Conservation (phyloP, 352 stramenopile species). For the Phytophthora crassamura region DNA sequence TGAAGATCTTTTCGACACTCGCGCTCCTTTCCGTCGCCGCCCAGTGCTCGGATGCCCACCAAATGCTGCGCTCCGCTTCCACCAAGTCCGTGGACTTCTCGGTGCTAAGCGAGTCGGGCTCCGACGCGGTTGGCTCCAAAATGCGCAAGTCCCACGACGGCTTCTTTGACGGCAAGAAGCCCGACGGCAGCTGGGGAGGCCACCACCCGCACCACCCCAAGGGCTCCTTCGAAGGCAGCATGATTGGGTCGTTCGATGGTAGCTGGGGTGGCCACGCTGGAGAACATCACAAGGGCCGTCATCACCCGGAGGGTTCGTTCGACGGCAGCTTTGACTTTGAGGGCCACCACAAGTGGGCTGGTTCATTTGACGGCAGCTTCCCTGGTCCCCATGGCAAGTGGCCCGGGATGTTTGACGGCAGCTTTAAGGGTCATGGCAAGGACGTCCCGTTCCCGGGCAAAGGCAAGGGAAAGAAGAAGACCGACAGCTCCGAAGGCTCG, state of each 20-base stretch:
- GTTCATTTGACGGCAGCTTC: constrained; percentile 18
- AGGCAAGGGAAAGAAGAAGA: constrained; percentile 17
- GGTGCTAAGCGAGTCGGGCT: constrained; percentile 1
- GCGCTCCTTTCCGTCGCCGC: constrained; percentile 26
- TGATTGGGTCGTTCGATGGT: too few relatives aligned
- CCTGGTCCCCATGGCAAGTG: constrained; percentile 5
- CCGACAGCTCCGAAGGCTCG: not conserved
- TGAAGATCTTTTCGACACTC: constrained; percentile 31
- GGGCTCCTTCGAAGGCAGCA: constrained; percentile 22
- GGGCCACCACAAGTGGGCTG: constrained; percentile 12
- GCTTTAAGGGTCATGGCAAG: constrained; percentile 14
- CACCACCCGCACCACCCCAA: too few relatives aligned
- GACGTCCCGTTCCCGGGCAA: constrained; percentile 16
- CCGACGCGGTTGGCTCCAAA: constrained; percentile 7
- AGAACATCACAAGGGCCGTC: not conserved
- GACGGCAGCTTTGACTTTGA: constrained; percentile 15
- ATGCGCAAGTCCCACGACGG: constrained; percentile 23
- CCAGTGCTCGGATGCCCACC: constrained; percentile 20
- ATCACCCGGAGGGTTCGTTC: constrained; percentile 1
- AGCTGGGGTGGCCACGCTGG: constrained; percentile 12
- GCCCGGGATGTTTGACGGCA: constrained; percentile 8
- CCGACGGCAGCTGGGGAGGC: constrained; percentile 10
- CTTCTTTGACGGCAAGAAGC: constrained; percentile 22
- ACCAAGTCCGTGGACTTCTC: constrained; percentile 25
- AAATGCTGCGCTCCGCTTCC: constrained; percentile 30